Conservation (phyloP, 495 filamentous ascomycete genomes). For the Beverwykella pulmonaria region DNA sequence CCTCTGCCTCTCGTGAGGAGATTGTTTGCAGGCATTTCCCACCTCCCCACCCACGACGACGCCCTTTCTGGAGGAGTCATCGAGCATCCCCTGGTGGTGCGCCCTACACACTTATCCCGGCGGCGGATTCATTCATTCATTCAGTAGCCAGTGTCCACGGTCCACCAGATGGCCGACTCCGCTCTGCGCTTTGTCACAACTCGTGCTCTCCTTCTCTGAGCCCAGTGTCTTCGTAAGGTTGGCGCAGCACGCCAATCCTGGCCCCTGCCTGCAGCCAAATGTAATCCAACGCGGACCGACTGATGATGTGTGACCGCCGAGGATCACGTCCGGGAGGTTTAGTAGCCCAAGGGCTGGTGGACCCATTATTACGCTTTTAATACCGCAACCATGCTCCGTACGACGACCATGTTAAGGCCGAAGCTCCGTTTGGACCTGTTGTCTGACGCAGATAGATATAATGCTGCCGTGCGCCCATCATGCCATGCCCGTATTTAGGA, state of each 20-base stretch:
- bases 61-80: neutral
- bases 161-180: conserved; percentile 14
- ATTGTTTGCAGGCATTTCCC: neutral
- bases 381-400: conserved; percentile 18
- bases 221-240: conserved; percentile 36
- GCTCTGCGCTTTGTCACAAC: conserved; percentile 27
- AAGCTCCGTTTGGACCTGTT: conserved; percentile 28
- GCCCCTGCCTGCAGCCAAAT: conserved; percentile 23
- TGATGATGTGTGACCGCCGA: conserved; percentile 31
- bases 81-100: no score
- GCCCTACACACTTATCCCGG: no score
- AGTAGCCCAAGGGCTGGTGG: conserved; percentile 1
- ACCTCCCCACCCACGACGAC: neutral
- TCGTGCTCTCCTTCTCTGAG: conserved; percentile 7
- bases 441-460: conserved; percentile 39
- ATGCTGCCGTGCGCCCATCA: conserved; percentile 33
- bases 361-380: conserved; percentile 34
- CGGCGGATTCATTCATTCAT: no score
- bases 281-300: conserved; percentile 34
- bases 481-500: conserved; percentile 29
- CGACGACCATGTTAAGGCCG: conserved; percentile 30
- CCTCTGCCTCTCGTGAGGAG: no score
- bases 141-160: conserved; percentile 13
- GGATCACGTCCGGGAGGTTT: conserved; percentile 17
- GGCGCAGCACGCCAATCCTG: conserved; percentile 35